Conservation (phyloP, 2,329 filamentous ascomycete species). For the Amylocarpus encephaloides region DNA sequence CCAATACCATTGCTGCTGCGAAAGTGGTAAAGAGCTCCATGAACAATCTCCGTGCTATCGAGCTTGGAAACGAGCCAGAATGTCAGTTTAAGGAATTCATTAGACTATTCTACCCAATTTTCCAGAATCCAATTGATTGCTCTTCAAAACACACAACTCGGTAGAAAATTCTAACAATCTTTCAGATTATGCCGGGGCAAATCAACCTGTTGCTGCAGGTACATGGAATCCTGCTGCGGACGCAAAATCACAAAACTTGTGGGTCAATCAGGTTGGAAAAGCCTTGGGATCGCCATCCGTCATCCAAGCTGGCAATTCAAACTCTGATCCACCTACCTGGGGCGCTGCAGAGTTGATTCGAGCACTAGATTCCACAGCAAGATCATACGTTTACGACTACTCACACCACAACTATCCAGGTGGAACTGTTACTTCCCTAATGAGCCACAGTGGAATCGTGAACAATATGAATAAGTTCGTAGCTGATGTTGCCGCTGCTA, state of each 20-base stretch:
- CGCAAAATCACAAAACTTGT: constrained; percentile 24
- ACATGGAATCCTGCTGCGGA: constrained; percentile 24
- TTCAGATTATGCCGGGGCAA: constrained; percentile 28
- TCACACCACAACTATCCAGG: constrained; percentile 35
- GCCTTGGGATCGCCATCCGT: constrained; percentile 16
- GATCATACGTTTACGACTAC: constrained; percentile 25
- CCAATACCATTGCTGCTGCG: constrained; percentile 49
- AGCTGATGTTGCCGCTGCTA: constrained; percentile 21
- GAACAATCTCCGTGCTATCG: constrained; percentile 45
- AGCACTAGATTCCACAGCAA: constrained; percentile 17
- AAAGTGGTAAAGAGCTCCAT: constrained; percentile 39
- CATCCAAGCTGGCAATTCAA: constrained; percentile 27
- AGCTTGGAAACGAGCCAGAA: constrained; percentile 52
- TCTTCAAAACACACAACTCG: no score
- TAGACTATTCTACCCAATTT: no score
- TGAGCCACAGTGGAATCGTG: constrained; percentile 25
- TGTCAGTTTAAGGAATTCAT: no score
- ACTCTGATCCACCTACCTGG: constrained; percentile 26
- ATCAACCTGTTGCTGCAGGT: constrained; percentile 27
- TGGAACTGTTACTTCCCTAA: constrained; percentile 27
- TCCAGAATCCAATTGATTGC: no score
- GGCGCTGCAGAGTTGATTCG: constrained; percentile 26
- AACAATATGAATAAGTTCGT: constrained; percentile 20
- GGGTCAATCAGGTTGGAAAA: constrained; percentile 21
- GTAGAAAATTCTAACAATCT: no score